Conservation (phyloP, 2,329 filamentous ascomycete genomes). For the Phialophora chinensis region DNA sequence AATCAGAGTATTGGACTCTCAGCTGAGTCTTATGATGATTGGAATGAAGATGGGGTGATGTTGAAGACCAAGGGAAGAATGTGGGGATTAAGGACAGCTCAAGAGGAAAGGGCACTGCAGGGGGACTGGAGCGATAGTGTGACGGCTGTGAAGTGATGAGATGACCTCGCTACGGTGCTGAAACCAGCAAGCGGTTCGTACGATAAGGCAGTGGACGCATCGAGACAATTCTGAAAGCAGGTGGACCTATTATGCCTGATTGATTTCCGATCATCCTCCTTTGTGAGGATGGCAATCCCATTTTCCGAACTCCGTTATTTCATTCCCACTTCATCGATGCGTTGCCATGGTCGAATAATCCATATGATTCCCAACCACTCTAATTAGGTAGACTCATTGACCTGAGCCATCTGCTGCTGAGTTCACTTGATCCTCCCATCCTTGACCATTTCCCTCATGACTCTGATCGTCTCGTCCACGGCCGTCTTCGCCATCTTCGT, state of each 20-base stretch:
- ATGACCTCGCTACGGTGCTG: background rate
- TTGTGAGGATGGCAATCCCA: background rate
- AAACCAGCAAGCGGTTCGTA: background rate
- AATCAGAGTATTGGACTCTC: too few species aligned
- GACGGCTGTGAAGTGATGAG: background rate
- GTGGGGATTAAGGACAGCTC: background rate
- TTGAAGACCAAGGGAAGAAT: too few species aligned
- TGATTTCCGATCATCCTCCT: background rate
- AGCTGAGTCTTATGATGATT: too few species aligned
- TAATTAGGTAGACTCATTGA: background rate
- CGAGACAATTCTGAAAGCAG: background rate
- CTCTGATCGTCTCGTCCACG: conserved; percentile 39
- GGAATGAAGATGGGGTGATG: too few species aligned
- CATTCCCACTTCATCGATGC: background rate
- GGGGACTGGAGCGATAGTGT: background rate
- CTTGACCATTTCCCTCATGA: conserved; percentile 39
- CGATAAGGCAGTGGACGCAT: background rate
- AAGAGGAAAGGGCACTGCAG: background rate
- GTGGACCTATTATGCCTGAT: background rate
- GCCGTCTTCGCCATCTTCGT: conserved; percentile 34
- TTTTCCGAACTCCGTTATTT: background rate
- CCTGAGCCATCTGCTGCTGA: background rate
- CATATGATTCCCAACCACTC: background rate
- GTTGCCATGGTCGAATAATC: background rate
- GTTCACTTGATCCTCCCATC: conserved; percentile 32